Base-by-base conservation (phyloP, 192 early-diverging fungal species). In the Coemansia sp. region DNA sequence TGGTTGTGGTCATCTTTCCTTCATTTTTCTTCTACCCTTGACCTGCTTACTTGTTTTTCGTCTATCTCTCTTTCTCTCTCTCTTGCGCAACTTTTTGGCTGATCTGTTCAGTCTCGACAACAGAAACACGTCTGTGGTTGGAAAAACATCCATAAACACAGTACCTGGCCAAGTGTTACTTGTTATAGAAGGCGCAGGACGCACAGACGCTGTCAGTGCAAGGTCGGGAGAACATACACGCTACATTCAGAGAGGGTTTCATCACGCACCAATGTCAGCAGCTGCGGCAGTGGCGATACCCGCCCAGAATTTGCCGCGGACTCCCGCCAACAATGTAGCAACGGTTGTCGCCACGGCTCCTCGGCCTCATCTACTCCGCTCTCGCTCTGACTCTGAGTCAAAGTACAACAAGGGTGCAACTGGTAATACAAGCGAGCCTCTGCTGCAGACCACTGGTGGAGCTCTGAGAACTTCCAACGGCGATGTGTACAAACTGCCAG, bases 401-500 rank as follows among this genome's bases (percentile, higher is more conserved):
- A 26, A 7, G 51, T 2, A 16, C 32, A 24, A 9, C 52, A 53
- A 53, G 27, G 52, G 24, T 5, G 23, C 52, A 12, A 28, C 52
- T 16, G 52, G 2, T 53, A 38, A 21, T 48, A 16, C 23, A 34
- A 30, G 23, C 58, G 41, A 48, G 16, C 38, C 14, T 44, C 7
- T 30, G 28, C 28, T 30, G 32, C 30, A 50, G 30, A 50, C 54
- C 49, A 24, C 30, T 5, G 5, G 62, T 32, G 62, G 6, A 2
- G 3, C 6, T 30, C 28, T 4, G 14, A 44, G 14, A 44, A 16
- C 9, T 16, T 0, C 38, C 3, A 44, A 16, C 12, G 38, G 16
- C 12, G 12, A 16, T 44, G 38, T 44, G 12, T 44, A 48, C 62
- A 63, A 64, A 52, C 63, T 47, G 49, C 56, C 74, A 7, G 38